Evolutionary conservation across 495 filamentous ascomycete species (phyloP).

Genomic region (Xylaria acuta): DNA sequence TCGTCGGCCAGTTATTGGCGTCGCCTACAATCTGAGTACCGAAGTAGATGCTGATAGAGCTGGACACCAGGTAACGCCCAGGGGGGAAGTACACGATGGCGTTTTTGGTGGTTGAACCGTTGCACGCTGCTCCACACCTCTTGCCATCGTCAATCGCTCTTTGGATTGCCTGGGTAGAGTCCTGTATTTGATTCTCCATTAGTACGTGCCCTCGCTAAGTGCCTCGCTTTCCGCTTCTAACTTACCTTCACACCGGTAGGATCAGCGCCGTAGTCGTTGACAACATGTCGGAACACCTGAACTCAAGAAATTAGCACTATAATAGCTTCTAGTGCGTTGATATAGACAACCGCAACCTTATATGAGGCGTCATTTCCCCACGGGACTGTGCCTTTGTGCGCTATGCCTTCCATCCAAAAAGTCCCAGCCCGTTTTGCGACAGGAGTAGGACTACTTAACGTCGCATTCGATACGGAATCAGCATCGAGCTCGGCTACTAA

Average conservation of each 20-base stretch:
- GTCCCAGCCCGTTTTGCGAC: constrained; percentile 28
- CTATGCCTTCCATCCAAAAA: constrained; percentile 35
- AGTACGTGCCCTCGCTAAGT: not conserved
- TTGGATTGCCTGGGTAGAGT: constrained; percentile 70
- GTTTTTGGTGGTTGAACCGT: constrained; percentile 64
- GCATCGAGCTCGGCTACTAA: constrained; percentile 40
- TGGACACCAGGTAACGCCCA: constrained; percentile 61
- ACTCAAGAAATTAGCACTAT: not conserved
- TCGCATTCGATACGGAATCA: not conserved
- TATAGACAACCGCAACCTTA: constrained; percentile 8
- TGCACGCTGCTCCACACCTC: constrained; percentile 63
- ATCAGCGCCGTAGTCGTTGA: constrained; percentile 59
- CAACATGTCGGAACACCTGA: constrained; percentile 67
- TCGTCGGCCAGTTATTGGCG: constrained; percentile 57
- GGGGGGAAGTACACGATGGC: constrained; percentile 65
- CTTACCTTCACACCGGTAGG: constrained; percentile 16
- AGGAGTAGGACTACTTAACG: constrained; percentile 2
- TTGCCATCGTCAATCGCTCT: constrained; percentile 63
- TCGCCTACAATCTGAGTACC: constrained; percentile 67
- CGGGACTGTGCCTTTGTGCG: constrained; percentile 34
- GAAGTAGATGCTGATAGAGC: constrained; percentile 60
- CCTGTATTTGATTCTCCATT: constrained; percentile 29
- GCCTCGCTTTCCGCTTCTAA: constrained; percentile 43
- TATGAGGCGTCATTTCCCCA: constrained; percentile 47
- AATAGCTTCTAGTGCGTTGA: not conserved